Base-by-base conservation (phyloP, 805 yeast species). In the Spathaspora boniae region DNA sequence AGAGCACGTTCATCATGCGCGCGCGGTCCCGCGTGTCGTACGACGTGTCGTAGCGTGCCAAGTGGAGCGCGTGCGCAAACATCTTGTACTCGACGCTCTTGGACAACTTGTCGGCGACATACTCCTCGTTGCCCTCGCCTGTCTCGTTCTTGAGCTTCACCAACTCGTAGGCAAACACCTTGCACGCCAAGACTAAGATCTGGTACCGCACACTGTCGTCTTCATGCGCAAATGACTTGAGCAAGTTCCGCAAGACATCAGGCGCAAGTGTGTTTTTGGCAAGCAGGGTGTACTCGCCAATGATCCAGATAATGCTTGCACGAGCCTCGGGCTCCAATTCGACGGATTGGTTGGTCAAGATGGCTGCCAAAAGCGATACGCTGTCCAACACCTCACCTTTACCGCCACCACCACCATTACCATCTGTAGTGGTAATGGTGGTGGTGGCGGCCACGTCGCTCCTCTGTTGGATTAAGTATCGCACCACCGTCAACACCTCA, bases 21-120 rank as follows among this genome's bases (percentile, higher is more conserved):
- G 96, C 87, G 40, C 91, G 70, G 53, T 93, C 98, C 41, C 98
- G 71, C 1, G 86, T 74, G 51, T 86, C 96, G 47, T 78, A 77
- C 3, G 76, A 73, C 5, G 71, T 66, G 54, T 93, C 99, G 53
- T 80, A 85, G 43, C 80, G 78, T 9, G 85, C 75, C 31, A 86
- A 62, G 15, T 78, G 76, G 27, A 86, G 56, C 1, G 76, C 73
- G 46, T 79, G 70, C 16, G 74, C 68, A 54, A 81, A 87, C 67
- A 86, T 61, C 41, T 74, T 69, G 29, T 65, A 61, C 9, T 60
- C 38, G 59, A 41, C 40, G 29, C 49, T 50, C 1, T 39, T 28
- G 8, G 35, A 26, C 17, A 51, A 40, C 19, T 37, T 33, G 11
- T 37, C 44, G 2, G 34, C 39, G n/a, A 43, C 28, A 6, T 34